Evolutionary conservation across 1,284 basidiomycete species (phyloP).

Genomic region (Cystobasidium sp.): DNA sequence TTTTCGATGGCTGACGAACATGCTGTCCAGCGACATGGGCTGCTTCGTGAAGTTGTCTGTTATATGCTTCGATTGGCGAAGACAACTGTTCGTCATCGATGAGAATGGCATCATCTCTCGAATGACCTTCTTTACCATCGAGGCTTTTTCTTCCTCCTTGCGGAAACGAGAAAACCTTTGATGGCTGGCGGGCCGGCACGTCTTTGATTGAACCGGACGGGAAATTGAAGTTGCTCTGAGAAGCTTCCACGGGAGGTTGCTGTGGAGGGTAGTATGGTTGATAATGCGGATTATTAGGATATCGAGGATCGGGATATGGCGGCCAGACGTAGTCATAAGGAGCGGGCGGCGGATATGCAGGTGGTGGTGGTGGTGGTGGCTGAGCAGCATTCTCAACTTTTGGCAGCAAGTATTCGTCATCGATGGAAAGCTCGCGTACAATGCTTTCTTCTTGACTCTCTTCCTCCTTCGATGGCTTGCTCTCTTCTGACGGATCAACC

Average conservation of each 20-base stretch:
- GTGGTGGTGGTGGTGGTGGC: not conserved
- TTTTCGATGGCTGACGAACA: too few relatives aligned
- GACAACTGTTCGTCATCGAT: constrained; percentile 9
- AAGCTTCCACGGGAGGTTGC: not conserved
- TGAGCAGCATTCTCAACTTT: not conserved
- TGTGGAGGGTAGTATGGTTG: constrained; percentile 1
- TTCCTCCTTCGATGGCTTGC: not conserved
- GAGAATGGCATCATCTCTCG: constrained; percentile 19
- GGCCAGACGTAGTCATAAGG: constrained; percentile 7
- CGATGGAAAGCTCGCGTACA: not conserved
- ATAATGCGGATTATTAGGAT: constrained; percentile 4
- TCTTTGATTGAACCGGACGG: not conserved
- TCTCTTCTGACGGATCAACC: not conserved
- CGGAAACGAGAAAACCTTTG: not conserved
- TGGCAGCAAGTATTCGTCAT: not conserved
- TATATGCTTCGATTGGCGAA: not conserved
- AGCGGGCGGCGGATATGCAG: not conserved
- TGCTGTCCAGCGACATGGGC: too few relatives aligned
- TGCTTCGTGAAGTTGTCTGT: too few relatives aligned
- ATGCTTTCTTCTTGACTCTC: not conserved
- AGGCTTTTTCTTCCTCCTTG: not conserved
- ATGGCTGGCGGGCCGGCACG: not conserved
- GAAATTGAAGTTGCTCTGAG: not conserved
- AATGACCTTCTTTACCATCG: constrained; percentile 3
- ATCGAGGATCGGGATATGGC: constrained; percentile 13